Percentiles rank a stretch among this genome's conserved stretches.
phyloP scores from a whole-genome alignment of 2,329 filamentous ascomycete genomes.

The Trichoderma koningiopsis region DNA sequence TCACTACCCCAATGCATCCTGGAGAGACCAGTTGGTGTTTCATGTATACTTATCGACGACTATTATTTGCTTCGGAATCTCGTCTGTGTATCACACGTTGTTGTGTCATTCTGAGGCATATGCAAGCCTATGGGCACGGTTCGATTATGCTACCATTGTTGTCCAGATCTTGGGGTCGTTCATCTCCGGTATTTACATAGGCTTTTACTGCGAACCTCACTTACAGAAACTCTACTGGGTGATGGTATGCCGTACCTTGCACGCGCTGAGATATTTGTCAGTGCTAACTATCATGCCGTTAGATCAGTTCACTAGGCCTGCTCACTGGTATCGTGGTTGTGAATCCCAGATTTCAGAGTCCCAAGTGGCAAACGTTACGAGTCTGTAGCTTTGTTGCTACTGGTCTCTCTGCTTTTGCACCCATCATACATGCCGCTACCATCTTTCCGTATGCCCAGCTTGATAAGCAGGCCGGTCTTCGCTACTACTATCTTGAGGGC shows the following conservation, averaged over 20 bases:
- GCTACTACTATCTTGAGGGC: slow-evolving; percentile 46
- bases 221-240: slow-evolving; percentile 2
- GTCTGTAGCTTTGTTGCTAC: slow-evolving; percentile 42
- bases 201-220: slow-evolving; percentile 41
- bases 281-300: background rate
- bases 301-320: slow-evolving; percentile 28
- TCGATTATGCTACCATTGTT: slow-evolving; percentile 45
- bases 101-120: slow-evolving; percentile 42
- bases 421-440: slow-evolving; percentile 43
- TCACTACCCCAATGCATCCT: slow-evolving; percentile 38
- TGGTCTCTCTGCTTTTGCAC: slow-evolving; percentile 43
- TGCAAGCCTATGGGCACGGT: slow-evolving; percentile 41
- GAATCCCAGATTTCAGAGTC: slow-evolving; percentile 1
- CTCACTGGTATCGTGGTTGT: background rate
- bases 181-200: slow-evolving; percentile 44
- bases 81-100: slow-evolving; percentile 44
- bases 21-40: slow-evolving; percentile 44
- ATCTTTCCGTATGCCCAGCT: slow-evolving; percentile 44
- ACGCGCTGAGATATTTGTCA: background rate
- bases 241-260: background rate
- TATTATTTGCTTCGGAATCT: slow-evolving; percentile 41
- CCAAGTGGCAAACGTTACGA: slow-evolving; percentile 40
- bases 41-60: slow-evolving; percentile 43
- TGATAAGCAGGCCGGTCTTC: slow-evolving; percentile 43
- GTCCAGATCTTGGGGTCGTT: slow-evolving; percentile 44